Evolutionary conservation across 805 yeast species (phyloP).

Genomic region (Spathaspora passalidarum): DNA sequence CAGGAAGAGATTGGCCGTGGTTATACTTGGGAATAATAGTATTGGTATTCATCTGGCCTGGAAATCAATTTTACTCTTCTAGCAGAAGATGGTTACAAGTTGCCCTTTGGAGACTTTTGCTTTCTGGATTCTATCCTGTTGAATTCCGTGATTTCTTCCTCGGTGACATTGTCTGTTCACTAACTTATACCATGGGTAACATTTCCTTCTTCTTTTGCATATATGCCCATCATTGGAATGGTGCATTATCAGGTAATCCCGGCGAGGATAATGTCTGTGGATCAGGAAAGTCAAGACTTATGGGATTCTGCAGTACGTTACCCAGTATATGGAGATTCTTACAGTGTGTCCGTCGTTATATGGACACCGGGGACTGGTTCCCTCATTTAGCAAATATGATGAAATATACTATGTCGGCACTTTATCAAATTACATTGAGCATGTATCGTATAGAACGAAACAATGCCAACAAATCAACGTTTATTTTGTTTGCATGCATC

Average conservation of each 20-base stretch:
- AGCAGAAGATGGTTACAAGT: conserved; percentile 77
- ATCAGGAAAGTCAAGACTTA: conserved; percentile 64
- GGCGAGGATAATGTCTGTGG: conserved; percentile 56
- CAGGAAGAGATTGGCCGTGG: conserved; percentile 80
- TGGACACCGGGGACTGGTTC: conserved; percentile 92
- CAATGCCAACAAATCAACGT: conserved; percentile 46
- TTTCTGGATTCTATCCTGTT: conserved; percentile 90
- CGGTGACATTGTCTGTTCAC: conserved; percentile 87
- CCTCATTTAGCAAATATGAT: conserved; percentile 90
- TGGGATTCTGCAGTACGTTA: conserved; percentile 82
- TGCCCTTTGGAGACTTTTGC: conserved; percentile 65
- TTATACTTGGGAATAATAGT: conserved; percentile 58
- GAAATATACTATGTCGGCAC: conserved; percentile 67
- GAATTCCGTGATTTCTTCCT: conserved; percentile 92
- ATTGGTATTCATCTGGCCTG: conserved; percentile 56
- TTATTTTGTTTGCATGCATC: conserved; percentile 69
- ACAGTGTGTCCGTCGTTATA: conserved; percentile 88
- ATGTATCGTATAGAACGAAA: conserved; percentile 64
- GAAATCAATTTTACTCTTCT: conserved; percentile 50
- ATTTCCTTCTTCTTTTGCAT: conserved; percentile 82
- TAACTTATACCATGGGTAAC: conserved; percentile 86
- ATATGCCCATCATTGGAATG: conserved; percentile 69
- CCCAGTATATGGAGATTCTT: conserved; percentile 90
- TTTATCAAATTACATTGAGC: conserved; percentile 72
- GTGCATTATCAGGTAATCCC: conserved; percentile 37